Base-by-base conservation (phyloP, 371 early-diverging fungal species). In the Amoeboaphelidium protococcarum region DNA sequence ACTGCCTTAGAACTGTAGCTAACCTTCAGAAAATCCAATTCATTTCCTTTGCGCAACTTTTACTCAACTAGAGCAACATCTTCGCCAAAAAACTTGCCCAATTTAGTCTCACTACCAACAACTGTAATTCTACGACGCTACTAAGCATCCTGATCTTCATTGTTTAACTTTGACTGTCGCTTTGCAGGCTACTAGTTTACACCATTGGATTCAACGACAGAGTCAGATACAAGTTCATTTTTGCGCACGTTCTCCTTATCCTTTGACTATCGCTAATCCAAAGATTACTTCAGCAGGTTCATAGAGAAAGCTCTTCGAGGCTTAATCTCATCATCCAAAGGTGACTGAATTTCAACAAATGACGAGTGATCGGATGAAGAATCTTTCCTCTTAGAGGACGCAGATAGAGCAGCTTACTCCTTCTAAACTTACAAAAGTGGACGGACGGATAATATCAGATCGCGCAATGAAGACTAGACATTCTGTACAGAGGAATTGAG, bases 21-120 rank as follows among this genome's bases (percentile, higher is more conserved):
- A 10, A 10, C 37, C 6, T 16, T 31, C 10, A 31, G 37, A 31
- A 31, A 31, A n/a, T n/a, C n/a, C n/a, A n/a, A n/a, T n/a, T 16
- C 37, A 31, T 31, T 31, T 16, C 6, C 16, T 16, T 10, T 31
- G 10, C 6, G 16, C 37, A 31, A 16, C 10, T 10, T 6, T 31
- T 31, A 31, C 37, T 31, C 6, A 6, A 31, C 16, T 31, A 16
- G 37, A 31, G 52, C 46, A 13, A 42, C 25, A 40, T 71, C 71
- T 46, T 76, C 78, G 4, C 77, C 75, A 64, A 76, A 74, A 52
- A 74, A 76, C 56, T 71, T 72, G 19, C 62, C 53, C 1, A 75
- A 58, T 47, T 73, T 76, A n/a, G 59, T 55, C 23, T 49, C 52
- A 23, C 49, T 41, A 27, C 45, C n/a, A 45, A 59, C 40, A 24